These are phyloP conservation scores for Geranium brycei DNA, from an alignment of 345 rosid species.

Conservation along the genomic window DNA sequence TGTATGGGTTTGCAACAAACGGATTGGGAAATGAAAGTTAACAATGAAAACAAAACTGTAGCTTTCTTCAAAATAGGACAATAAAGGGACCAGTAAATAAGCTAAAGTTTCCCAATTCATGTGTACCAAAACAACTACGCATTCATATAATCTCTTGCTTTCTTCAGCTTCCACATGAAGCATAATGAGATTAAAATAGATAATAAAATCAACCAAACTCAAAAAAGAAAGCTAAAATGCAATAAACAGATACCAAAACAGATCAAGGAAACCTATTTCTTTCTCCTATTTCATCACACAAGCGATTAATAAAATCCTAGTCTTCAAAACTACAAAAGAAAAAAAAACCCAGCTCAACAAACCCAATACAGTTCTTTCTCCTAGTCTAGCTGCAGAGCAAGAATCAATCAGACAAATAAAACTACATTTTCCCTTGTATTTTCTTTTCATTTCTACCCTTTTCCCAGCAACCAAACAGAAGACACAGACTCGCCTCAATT, in stretches of 20 bases:
- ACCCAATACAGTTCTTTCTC: not conserved
- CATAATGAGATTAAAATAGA: not conserved
- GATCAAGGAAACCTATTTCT: not conserved
- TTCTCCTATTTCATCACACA: not conserved
- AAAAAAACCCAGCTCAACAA: not conserved
- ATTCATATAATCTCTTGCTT: not conserved
- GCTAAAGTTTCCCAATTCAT: not conserved
- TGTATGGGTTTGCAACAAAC: not conserved
- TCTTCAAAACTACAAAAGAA: not conserved
- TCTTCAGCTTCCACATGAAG: too few relatives aligned
- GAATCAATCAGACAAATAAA: not conserved
- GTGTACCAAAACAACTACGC: not conserved
- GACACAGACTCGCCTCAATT: slow-evolving; percentile 9
- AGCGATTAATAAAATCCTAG: not conserved
- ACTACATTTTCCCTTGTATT: not conserved
- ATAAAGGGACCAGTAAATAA: not conserved
- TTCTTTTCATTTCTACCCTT: slow-evolving; percentile 5
- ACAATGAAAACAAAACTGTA: not conserved
- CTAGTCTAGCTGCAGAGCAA: not conserved
- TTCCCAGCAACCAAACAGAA: slow-evolving; percentile 13
- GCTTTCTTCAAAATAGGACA: not conserved
- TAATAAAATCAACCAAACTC: not conserved
- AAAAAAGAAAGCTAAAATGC: not conserved
- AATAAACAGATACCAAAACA: not conserved
- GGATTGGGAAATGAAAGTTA: too few relatives aligned